Evolutionary conservation across 2,329 filamentous ascomycete species (phyloP).

Genomic region (Tricladium varicosporioides): DNA sequence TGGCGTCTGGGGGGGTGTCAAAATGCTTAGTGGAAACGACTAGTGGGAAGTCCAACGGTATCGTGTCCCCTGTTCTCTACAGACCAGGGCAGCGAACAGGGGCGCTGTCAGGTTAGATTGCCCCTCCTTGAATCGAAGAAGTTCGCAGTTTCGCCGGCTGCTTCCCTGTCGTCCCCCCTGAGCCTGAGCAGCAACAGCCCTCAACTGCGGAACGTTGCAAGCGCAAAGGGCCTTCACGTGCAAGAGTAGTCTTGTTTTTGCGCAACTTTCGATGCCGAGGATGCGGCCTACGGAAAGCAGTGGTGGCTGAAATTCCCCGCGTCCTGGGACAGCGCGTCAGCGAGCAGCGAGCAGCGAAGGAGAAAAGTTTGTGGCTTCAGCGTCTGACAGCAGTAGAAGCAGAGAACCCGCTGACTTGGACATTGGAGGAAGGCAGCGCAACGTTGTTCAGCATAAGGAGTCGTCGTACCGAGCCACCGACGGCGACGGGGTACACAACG

Average conservation of each 20-base stretch:
- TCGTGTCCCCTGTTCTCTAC: constrained; percentile 19
- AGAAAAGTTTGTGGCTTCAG: not conserved
- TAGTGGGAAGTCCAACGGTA: constrained; percentile 22
- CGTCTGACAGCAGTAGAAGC: not conserved
- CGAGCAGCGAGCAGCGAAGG: not conserved
- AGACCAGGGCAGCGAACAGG: constrained; percentile 2
- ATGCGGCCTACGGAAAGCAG: constrained; percentile 11
- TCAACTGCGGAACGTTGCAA: constrained; percentile 1
- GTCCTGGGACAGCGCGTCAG: not conserved
- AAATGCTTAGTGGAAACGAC: constrained; percentile 26
- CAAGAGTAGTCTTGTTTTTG: not conserved
- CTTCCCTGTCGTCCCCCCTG: not conserved
- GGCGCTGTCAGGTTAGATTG: constrained; percentile 4
- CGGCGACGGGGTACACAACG: not conserved
- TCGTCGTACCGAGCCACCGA: not conserved
- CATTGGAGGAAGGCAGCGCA: constrained; percentile 16
- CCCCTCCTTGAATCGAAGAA: constrained; percentile 15
- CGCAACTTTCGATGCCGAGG: constrained; percentile 13
- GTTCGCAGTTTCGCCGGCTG: constrained; percentile 7
- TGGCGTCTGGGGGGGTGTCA: constrained; percentile 19
- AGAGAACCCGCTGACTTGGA: constrained; percentile 4
- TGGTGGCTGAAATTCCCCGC: constrained; percentile 16
- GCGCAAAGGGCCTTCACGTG: constrained; percentile 11
- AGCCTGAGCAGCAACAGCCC: not conserved
- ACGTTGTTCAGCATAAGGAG: not conserved